These are phyloP conservation scores for Rhodotorula sphaerocarpa DNA, from an alignment of 768 basidiomycete species.

Conservation along the genomic window DNA sequence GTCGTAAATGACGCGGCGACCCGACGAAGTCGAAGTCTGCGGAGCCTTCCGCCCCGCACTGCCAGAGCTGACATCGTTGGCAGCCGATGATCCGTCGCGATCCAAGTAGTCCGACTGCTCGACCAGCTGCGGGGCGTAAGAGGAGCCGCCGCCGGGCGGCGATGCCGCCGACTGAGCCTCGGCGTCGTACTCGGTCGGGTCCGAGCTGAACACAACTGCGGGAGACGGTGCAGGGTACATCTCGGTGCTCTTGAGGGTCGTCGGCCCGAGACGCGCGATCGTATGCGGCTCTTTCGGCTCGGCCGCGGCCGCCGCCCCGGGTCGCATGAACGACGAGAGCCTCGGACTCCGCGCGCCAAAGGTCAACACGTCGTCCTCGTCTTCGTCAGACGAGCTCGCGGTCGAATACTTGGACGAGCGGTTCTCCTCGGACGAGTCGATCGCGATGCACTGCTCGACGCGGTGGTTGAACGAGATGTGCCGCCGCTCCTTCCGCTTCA, in stretches of 20 bases:
- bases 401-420: slow-evolving; percentile 12
- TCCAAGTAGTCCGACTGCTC: slow-evolving; percentile 12
- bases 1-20: slow-evolving; percentile 36
- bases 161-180: slow-evolving; percentile 22
- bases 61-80: too few species aligned
- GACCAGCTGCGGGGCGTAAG: slow-evolving; percentile 6
- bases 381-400: slow-evolving; percentile 28
- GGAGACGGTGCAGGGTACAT: slow-evolving; percentile 42
- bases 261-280: slow-evolving; percentile 67
- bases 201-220: slow-evolving; percentile 41
- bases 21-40: slow-evolving; percentile 23
- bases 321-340: slow-evolving; percentile 25
- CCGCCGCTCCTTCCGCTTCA: slow-evolving; percentile 43
- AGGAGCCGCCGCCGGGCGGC: slow-evolving; percentile 3
- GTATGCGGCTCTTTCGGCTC: slow-evolving; percentile 52
- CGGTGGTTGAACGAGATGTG: slow-evolving; percentile 98
- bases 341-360: slow-evolving; percentile 36
- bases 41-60: slow-evolving; percentile 40
- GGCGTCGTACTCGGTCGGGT: slow-evolving; percentile 41
- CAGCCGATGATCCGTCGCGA: too few species aligned
- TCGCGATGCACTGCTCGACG: slow-evolving; percentile 81
- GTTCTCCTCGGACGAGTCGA: slow-evolving; percentile 44
- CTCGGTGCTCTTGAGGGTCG: slow-evolving; percentile 68
- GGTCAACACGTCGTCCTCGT: slow-evolving; percentile 41
- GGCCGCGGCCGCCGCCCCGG: not conserved